Evolutionary conservation across 2,329 filamentous ascomycete species (phyloP).

Genomic region (Botryosphaeria dothidea): DNA sequence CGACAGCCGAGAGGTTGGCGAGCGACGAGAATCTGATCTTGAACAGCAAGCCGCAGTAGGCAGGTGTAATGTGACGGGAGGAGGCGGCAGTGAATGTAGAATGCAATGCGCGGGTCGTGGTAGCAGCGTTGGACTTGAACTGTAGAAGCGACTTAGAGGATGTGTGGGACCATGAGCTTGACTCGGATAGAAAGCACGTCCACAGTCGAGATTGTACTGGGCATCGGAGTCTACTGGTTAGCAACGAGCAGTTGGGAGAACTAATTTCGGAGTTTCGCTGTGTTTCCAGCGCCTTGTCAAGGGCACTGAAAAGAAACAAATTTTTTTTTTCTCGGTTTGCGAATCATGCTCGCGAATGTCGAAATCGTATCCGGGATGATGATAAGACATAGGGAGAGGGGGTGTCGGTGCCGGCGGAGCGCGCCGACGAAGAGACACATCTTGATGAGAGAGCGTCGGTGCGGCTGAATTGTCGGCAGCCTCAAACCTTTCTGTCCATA

Average conservation of each 20-base stretch:
- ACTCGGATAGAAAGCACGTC: no score
- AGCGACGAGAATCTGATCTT: slow-evolving; percentile 9
- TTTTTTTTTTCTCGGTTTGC: not conserved
- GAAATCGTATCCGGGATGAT: not conserved
- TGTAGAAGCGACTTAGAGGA: no score
- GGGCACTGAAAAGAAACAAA: not conserved
- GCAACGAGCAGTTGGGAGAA: not conserved
- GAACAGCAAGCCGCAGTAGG: slow-evolving; percentile 12
- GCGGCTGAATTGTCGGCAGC: not conserved
- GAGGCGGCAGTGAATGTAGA: not conserved
- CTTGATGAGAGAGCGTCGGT: no score
- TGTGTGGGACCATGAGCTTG: no score
- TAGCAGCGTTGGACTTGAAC: no score
- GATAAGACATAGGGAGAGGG: not conserved
- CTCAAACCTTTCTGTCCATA: not conserved
- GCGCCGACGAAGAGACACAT: not conserved
- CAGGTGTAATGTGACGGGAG: not conserved
- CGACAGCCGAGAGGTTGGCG: slow-evolving; percentile 31
- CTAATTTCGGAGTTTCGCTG: not conserved
- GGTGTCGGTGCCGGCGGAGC: not conserved
- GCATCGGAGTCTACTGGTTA: not conserved
- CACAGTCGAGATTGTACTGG: no score
- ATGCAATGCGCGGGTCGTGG: not conserved
- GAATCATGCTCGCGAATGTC: not conserved
- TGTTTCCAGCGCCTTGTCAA: no score